phyloP scores from a whole-genome alignment of 2,329 filamentous ascomycete species.

The Fusarium buharicum region DNA sequence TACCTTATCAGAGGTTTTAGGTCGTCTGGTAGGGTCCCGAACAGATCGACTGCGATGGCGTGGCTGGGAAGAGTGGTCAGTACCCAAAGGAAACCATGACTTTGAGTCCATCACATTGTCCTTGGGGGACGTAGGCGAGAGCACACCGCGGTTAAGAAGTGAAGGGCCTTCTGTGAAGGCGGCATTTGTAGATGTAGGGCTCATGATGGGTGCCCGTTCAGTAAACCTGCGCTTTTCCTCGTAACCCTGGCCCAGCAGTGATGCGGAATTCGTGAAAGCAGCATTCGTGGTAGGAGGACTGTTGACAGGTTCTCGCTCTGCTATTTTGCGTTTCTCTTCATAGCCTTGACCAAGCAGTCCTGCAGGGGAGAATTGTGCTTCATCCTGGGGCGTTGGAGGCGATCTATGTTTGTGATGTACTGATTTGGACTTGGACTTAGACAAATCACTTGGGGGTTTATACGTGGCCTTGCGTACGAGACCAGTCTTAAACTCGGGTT shows the following conservation, averaged over 20 bases:
- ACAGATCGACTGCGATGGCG: conserved; percentile 47
- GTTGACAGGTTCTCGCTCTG: conserved; percentile 43
- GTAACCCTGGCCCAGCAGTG: conserved; percentile 62
- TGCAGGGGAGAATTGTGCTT: conserved; percentile 59
- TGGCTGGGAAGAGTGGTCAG: conserved; percentile 49
- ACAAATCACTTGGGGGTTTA: conserved; percentile 19
- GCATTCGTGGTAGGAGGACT: conserved; percentile 45
- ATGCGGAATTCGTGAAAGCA: conserved; percentile 67
- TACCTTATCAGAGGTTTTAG: conserved; percentile 43
- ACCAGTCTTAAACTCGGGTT: conserved; percentile 26
- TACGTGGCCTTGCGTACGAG: conserved; percentile 29
- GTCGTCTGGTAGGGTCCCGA: conserved; percentile 30
- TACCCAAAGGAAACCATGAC: conserved; percentile 53
- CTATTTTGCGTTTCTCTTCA: conserved; percentile 56
- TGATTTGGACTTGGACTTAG: conserved; percentile 46
- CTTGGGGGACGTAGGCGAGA: conserved; percentile 33
- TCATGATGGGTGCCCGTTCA: conserved; percentile 42
- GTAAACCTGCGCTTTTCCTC: conserved; percentile 56
- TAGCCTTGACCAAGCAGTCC: conserved; percentile 64
- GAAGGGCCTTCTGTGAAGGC: conserved; percentile 68
- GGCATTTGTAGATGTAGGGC: conserved; percentile 45
- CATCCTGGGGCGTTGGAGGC: conserved; percentile 26
- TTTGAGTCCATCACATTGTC: conserved; percentile 46
- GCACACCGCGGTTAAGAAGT: conserved; percentile 59
- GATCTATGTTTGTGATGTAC: conserved; percentile 29